Evolutionary conservation across 805 yeast genomes (phyloP), one percentile per base, ranked within the genome.

Genomic region (Candida dendrica): DNA sequence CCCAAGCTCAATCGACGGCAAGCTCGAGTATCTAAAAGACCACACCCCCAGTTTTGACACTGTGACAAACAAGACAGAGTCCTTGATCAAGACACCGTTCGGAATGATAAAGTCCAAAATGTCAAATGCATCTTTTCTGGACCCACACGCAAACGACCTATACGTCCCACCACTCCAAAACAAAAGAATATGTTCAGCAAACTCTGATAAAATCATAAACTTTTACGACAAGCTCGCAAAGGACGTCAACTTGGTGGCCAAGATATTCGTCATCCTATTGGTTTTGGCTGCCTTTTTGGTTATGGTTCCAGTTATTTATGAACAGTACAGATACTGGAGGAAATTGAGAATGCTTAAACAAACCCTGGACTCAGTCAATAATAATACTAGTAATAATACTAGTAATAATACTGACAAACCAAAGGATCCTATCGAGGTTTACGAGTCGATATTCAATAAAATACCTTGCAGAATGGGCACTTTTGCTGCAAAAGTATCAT

Each of bases 11-110:
- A 79, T 90, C 34, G 75, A 85, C 48, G 57, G 59, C 2, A 75
- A 79, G 24, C 65, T 93, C 15, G 73, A 74, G 3, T 47, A 54
- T 1, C 59, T 89, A 34, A 64, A 74, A 17, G 60, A 64, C 1
- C 65, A 75, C 2, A 63, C 84, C 1, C 95, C 95, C 0, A 74
- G 77, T 46, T 87, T 87, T 57, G 75, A 73, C 3, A 69, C 72
- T 7, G 80, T 87, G 3, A 73, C 79, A 53, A 75, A 79, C 44
- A 70, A 72, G 17, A 79, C 93, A 0, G 69, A 76, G 35, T 42
- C 55, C 0, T 50, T 79, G 33, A 70, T 91, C 8, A 61, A 72
- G 3, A 53, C 50, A 2, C 96, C 96, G 0, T 85, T 88, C 52
- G 68, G 69, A 1, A 44, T 54, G 11, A 58, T 84, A 2, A 65